Evolutionary conservation across 2,329 filamentous ascomycete species (phyloP), one percentile per base, ranked within the genome.

Genomic region (Exophiala dermatitidis): DNA sequence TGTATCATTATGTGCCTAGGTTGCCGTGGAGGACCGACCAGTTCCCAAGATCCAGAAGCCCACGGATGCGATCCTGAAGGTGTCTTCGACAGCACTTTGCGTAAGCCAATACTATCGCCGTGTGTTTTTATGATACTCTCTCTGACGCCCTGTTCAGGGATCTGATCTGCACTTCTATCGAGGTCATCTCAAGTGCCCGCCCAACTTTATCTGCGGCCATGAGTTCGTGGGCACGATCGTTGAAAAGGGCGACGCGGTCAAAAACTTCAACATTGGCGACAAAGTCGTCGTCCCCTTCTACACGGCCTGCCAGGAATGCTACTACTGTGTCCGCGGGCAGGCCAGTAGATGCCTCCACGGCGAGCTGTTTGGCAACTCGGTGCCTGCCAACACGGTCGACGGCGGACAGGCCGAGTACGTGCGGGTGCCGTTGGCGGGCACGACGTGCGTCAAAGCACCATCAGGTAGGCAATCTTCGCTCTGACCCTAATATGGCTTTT

Each of bases 371-470:
- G 61, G 61, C 1, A 63, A 62, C 33, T 80, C 77, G 75, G 69
- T 73, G 2, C 68, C 81, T 1, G 79, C 78, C 26, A 77, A 81
- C 59, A 69, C 67, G 0, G 71, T 76, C 12, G 75, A 79, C 58
- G 78, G 78, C 36, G 79, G 76, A 0, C 77, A 81, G 61, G 78
- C 77, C 10, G 77, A 81, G 62, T 80, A 75, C 56, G 77, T 80
- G 37, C 69, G 77, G 29, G 71, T 80, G 34, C 76, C 76, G 2
- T 72, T 76, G 62, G 78, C 77, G 0, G 71, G 74, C 48, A 71
- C 71, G 3, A 77, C 73, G 3, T 67, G 80, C 6, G 72, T 76
- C 60, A 62, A 67, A 2, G 61, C 79, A 1, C 75, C 77, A 3
- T 42, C 29, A 32, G 57, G 55, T 60, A 44, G 30, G 54, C 7